These are phyloP conservation scores for Rugonectria rugulosa DNA, from an alignment of 2,329 filamentous ascomycete species.

Conservation along the genomic window DNA sequence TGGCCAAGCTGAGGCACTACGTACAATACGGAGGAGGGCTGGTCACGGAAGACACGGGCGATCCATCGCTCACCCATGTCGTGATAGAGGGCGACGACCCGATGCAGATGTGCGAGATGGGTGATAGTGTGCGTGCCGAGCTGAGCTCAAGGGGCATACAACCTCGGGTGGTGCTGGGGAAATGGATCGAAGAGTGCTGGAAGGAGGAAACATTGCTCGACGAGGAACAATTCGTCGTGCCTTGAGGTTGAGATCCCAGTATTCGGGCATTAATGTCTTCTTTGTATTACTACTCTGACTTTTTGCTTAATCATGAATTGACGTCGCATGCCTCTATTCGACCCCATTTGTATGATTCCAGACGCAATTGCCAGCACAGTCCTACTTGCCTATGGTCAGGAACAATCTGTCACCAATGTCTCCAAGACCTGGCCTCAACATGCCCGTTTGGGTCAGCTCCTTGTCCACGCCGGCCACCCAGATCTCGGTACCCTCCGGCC, in stretches of 20 bases:
- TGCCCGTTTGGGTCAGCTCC: conserved; percentile 77
- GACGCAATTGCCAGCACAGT: not conserved
- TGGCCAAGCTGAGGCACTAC: conserved; percentile 60
- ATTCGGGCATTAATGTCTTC: conserved; percentile 23
- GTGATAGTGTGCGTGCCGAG: conserved; percentile 53
- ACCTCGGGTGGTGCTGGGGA: conserved; percentile 72
- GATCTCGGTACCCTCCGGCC: conserved; percentile 79
- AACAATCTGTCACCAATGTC: conserved; percentile 93
- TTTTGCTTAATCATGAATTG: conserved; percentile 18
- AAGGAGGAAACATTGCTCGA: conserved; percentile 78
- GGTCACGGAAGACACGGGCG: conserved; percentile 58
- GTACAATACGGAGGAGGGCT: conserved; percentile 74
- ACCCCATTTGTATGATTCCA: conserved; percentile 19
- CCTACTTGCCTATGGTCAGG: conserved; percentile 83
- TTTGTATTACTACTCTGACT: conserved; percentile 29
- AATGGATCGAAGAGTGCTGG: conserved; percentile 86
- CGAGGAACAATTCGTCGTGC: conserved; percentile 68
- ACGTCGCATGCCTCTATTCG: conserved; percentile 3
- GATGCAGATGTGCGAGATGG: conserved; percentile 45
- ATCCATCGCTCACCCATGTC: conserved; percentile 73
- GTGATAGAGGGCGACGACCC: conserved; percentile 58
- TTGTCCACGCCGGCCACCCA: conserved; percentile 84
- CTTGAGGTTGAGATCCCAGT: conserved; percentile 24
- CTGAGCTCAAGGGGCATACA: conserved; percentile 58
- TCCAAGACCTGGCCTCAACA: conserved; percentile 89